Evolutionary conservation across 352 stramenopile genomes (phyloP), one percentile per base, ranked within the genome.

Genomic region (Globisporangium cederbergense): DNA sequence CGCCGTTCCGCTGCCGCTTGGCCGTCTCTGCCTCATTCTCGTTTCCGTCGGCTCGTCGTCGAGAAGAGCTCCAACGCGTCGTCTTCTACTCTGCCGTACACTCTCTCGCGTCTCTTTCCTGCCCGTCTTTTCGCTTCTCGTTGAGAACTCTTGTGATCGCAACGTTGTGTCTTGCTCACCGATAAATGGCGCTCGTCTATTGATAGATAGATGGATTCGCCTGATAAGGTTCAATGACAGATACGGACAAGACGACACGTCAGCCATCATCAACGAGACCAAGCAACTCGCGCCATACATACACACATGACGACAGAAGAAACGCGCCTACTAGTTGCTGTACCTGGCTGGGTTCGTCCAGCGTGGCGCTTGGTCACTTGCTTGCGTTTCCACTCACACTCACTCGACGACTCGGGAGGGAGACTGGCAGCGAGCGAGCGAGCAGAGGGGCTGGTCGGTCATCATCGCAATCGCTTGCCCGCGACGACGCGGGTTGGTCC

Each of bases 11-110:
- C 25, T 18, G 53, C n/a, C 16, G 18, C 25, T 6, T 7, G 10
- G 32, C 18, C 11, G 53, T 32, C 53, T 46, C 53, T 47, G 18
- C 53, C 53, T 32, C 53, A 59, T 59, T 45, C 16, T 53, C 20
- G 20, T 34, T 34, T 14, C 25, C 25, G 30, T 58, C 47, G 25
- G 25, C 25, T 28, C 49, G 13, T 36, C 4, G 32, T 36, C 36
- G 1, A 42, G 36, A 42, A 14, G 11, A 54, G 28, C 49, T 30
- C 9, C 20, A 13, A 1, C 3, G 1, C 13, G 47, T 9, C 4
- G 49, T 5, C 34, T 11, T 11, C 36, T 11, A 16, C 36, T 42
- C 36, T 42, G 36, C 36, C 36, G 36, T 14, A 14, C 36, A 14
- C 11, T 14, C 36, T 4, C 36, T 42, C 9, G 7, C 36, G 36